A percentile compares a stretch with the other conserved stretches of the same genome.
Conservation (phyloP, 129 eudicot species). For the Saposhnikovia divaricata region DNA sequence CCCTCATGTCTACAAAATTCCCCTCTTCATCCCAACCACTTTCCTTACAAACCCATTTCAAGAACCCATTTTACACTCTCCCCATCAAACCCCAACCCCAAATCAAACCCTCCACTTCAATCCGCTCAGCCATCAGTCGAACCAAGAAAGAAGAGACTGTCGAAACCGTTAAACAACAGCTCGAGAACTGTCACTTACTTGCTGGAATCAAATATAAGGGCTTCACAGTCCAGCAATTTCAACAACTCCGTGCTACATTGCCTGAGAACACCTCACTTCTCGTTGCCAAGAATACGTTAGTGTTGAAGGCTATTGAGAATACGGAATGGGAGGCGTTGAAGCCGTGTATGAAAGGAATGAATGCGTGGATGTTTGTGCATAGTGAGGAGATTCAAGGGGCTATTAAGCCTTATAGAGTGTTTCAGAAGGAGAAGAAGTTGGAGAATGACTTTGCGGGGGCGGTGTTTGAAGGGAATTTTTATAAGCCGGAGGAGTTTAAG, state of each 20-base stretch:
- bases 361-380: conserved; percentile 86
- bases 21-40: conserved; percentile 33
- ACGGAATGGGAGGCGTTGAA: conserved; percentile 69
- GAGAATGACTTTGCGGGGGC: conserved; percentile 80
- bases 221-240: conserved; percentile 77
- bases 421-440: conserved; percentile 73
- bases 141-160: conserved; percentile 87
- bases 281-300: conserved; percentile 81
- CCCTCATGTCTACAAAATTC: conserved; percentile 34
- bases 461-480: conserved; percentile 80
- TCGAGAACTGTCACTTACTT: conserved; percentile 65
- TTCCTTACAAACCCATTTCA: conserved; percentile 46
- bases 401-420: conserved; percentile 66
- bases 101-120: conserved; percentile 10
- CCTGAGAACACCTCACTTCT: conserved; percentile 57
- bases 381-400: conserved; percentile 87
- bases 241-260: conserved; percentile 54
- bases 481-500: conserved; percentile 68
- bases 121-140: conserved; percentile 78
- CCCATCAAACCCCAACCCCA: conserved; percentile 16
- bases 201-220: conserved; percentile 86
- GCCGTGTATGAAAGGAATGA: conserved; percentile 96
- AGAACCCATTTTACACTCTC: conserved; percentile 41
- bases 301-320: conserved; percentile 69
- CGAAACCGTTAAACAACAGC: conserved; percentile 68